These are phyloP conservation scores for Hypoxylon sp. DNA, from an alignment of 2,329 filamentous ascomycete species.

Conservation along the genomic window DNA sequence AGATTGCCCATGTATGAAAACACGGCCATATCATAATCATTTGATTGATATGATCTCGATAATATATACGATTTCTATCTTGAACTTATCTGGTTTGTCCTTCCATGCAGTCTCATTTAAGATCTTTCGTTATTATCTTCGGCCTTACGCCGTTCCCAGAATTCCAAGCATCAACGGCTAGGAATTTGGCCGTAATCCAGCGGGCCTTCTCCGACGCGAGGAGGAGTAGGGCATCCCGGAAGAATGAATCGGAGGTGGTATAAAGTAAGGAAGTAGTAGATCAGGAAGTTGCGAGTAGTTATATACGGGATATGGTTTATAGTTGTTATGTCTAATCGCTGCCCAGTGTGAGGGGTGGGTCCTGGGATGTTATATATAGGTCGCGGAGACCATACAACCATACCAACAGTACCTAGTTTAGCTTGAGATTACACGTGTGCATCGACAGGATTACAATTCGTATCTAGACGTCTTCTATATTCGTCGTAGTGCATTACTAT, in stretches of 20 bases:
- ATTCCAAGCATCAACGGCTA: conserved; percentile 51
- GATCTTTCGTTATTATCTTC: too few relatives aligned
- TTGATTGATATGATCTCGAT: neutral
- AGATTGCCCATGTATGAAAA: conserved; percentile 2
- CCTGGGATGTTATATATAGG: too few relatives aligned
- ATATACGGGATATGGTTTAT: too few relatives aligned
- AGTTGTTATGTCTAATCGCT: too few relatives aligned
- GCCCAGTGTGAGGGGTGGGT: too few relatives aligned
- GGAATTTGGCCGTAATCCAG: conserved; percentile 52
- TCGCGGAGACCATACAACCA: too few relatives aligned
- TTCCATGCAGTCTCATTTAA: neutral
- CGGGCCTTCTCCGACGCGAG: conserved; percentile 50
- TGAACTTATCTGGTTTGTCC: neutral
- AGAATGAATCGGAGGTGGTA: neutral
- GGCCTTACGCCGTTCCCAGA: neutral
- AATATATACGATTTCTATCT: neutral
- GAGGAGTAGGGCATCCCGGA: conserved; percentile 48
- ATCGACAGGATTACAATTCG: neutral
- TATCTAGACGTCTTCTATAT: neutral
- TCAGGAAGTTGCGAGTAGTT: too few relatives aligned
- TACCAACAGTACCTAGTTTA: neutral
- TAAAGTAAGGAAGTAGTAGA: neutral
- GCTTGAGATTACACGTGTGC: neutral
- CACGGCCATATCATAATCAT: neutral
- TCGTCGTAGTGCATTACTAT: neutral